Conservation (phyloP, 2,329 filamentous ascomycete species). For the Venturia carpophila region DNA sequence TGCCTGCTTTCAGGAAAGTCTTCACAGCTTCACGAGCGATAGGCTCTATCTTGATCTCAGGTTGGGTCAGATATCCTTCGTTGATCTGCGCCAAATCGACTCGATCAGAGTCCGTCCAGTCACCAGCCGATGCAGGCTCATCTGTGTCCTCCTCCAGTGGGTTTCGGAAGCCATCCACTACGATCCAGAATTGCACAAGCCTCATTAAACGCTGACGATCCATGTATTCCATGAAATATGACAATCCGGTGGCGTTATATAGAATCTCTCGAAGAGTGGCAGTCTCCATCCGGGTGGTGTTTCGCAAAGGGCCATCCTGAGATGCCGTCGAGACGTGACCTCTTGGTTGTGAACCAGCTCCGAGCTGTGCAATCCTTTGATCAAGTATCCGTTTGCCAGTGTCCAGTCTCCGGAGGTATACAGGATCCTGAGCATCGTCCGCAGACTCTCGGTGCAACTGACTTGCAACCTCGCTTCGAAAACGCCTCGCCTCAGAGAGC, state of each 20-base stretch:
- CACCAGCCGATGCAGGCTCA: conserved; percentile 44
- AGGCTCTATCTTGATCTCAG: conserved; percentile 70
- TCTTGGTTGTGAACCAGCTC: conserved; percentile 45
- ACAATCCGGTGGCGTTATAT: conserved; percentile 80
- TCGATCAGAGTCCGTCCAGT: conserved; percentile 75
- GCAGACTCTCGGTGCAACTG: conserved; percentile 80
- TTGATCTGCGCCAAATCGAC: conserved; percentile 86
- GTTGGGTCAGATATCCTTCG: conserved; percentile 75
- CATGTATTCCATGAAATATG: conserved; percentile 99
- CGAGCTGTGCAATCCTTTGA: conserved; percentile 76
- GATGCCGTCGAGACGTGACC: not conserved
- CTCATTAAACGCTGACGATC: conserved; percentile 81
- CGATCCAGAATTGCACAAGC: conserved; percentile 95
- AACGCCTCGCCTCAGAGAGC: conserved; percentile 82
- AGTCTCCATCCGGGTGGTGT: conserved; percentile 62
- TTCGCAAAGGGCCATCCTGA: conserved; percentile 20
- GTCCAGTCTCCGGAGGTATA: conserved; percentile 82
- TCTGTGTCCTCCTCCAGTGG: conserved; percentile 80
- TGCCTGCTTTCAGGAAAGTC: conserved; percentile 71
- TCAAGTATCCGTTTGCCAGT: conserved; percentile 87
- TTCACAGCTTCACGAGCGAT: conserved; percentile 62
- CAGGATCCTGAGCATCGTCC: conserved; percentile 69
- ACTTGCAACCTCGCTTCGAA: conserved; percentile 84
- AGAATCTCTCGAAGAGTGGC: conserved; percentile 77
- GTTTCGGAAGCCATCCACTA: conserved; percentile 92